A percentile compares a stretch with the other conserved stretches of the same genome.
These are phyloP conservation scores for Apium graveolens DNA, from an alignment of 129 eudicot genomes.

Conservation along the genomic window DNA sequence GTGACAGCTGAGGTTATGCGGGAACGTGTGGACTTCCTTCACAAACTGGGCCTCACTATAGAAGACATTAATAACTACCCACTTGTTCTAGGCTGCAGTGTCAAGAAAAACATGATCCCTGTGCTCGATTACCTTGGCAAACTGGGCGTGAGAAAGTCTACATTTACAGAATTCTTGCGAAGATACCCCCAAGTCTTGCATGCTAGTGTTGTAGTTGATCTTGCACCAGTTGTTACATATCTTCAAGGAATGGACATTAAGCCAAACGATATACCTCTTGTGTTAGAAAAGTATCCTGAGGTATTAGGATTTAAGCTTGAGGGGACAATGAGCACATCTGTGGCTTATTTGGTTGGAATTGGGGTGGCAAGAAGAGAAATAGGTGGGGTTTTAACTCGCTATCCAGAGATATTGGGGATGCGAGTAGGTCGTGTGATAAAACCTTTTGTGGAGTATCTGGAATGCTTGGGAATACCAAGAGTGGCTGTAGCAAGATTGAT, in stretches of 20 bases:
- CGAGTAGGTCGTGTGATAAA: constrained; percentile 83
- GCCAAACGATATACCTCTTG: constrained; percentile 67
- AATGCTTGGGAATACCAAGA: constrained; percentile 59
- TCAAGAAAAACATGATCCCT: constrained; percentile 95
- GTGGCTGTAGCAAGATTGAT: constrained; percentile 77
- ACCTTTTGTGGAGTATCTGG: constrained; percentile 89
- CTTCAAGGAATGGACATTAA: constrained; percentile 89
- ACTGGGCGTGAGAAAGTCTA: constrained; percentile 60
- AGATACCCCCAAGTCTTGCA: constrained; percentile 95
- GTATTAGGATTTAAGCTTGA: constrained; percentile 92
- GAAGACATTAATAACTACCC: constrained; percentile 89
- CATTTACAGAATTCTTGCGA: constrained; percentile 60
- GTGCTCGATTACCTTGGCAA: constrained; percentile 92
- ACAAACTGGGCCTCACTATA: constrained; percentile 72
- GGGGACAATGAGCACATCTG: constrained; percentile 99
- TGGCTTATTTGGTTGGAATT: constrained; percentile 88
- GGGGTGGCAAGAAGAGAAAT: constrained; percentile 95
- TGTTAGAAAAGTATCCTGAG: constrained; percentile 84
- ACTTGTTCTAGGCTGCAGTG: constrained; percentile 97
- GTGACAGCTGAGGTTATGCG: constrained; percentile 92
- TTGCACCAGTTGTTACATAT: constrained; percentile 83
- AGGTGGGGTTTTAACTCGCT: constrained; percentile 68
- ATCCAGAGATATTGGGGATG: constrained; percentile 89
- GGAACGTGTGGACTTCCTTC: constrained; percentile 90
- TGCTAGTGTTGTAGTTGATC: constrained; percentile 92